Evolutionary conservation across 2,329 filamentous ascomycete genomes (phyloP).

Genomic region (Cladosporium colombiae): DNA sequence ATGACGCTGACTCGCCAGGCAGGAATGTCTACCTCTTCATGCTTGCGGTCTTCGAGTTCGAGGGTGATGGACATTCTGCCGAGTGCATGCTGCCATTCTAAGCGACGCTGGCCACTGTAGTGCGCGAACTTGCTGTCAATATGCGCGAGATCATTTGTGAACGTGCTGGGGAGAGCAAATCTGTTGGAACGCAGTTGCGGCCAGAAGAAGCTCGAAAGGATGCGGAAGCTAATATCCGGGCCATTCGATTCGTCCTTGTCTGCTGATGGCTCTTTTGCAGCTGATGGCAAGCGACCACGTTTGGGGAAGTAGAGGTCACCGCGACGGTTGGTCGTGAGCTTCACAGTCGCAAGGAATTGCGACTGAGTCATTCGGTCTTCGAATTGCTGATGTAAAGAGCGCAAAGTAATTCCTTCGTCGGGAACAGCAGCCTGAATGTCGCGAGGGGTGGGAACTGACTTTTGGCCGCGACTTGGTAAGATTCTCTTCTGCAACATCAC

Average conservation of each 20-base stretch:
- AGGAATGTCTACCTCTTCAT: conserved; percentile 69
- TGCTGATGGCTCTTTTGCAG: background rate
- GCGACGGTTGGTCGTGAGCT: conserved; percentile 32
- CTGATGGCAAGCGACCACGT: conserved; percentile 29
- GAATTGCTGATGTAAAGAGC: conserved; percentile 35
- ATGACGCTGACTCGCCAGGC: conserved; percentile 89
- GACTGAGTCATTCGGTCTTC: conserved; percentile 30
- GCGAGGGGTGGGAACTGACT: conserved; percentile 32
- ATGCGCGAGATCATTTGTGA: conserved; percentile 37
- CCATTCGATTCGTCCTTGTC: background rate
- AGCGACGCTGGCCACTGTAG: conserved; percentile 79
- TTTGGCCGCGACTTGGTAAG: conserved; percentile 33
- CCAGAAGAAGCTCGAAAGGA: conserved; percentile 93
- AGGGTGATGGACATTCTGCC: conserved; percentile 80
- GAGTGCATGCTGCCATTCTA: conserved; percentile 83
- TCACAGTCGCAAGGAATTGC: conserved; percentile 31
- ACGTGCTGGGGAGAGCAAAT: conserved; percentile 67
- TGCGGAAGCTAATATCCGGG: conserved; percentile 69
- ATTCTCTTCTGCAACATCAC: conserved; percentile 56
- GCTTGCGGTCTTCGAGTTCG: conserved; percentile 75
- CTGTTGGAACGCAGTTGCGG: conserved; percentile 72
- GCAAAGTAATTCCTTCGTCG: conserved; percentile 38
- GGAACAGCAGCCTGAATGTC: conserved; percentile 39
- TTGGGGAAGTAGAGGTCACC: conserved; percentile 35
- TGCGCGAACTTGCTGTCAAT: conserved; percentile 77